Percentiles rank a stretch among this genome's conserved stretches.
Evolutionary conservation across 2,329 filamentous ascomycete genomes (phyloP).

Genomic region (Botryotinia convoluta): DNA sequence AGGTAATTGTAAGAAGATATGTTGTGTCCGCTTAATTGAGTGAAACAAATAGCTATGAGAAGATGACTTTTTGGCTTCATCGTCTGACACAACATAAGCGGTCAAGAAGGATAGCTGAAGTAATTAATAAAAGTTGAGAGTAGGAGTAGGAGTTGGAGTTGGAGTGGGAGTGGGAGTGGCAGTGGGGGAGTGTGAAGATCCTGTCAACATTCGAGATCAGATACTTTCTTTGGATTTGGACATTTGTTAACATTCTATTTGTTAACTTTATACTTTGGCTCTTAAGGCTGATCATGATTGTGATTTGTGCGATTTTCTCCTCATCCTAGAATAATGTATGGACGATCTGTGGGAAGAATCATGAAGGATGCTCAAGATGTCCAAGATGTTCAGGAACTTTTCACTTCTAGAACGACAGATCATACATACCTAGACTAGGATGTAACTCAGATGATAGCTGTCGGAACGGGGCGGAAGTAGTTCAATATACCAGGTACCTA

Average conservation of each 20-base stretch:
- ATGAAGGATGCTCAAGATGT: not conserved
- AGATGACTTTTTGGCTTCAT: not conserved
- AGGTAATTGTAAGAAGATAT: not conserved
- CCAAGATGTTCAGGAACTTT: not conserved
- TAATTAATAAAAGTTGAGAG: not conserved
- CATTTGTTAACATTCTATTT: not conserved
- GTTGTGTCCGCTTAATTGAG: not conserved
- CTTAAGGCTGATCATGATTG: not conserved
- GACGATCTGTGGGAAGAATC: not conserved
- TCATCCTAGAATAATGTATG: not conserved
- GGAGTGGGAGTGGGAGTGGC: not conserved
- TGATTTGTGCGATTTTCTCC: not conserved
- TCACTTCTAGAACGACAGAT: conserved; percentile 2
- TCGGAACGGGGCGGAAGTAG: not conserved
- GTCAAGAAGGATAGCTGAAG: conserved; percentile 4
- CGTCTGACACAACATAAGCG: conserved; percentile 10
- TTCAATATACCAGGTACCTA: not conserved
- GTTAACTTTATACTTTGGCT: not conserved
- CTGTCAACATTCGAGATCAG: not conserved
- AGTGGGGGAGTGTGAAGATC: not conserved
- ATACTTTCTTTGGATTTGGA: not conserved
- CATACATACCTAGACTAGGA: not conserved
- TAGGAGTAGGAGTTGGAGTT: not conserved
- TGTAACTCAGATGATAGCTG: not conserved
- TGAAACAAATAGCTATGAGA: not conserved